phyloP scores from a whole-genome alignment of 345 rosid genomes.

The Dipteronia dyeriana region DNA sequence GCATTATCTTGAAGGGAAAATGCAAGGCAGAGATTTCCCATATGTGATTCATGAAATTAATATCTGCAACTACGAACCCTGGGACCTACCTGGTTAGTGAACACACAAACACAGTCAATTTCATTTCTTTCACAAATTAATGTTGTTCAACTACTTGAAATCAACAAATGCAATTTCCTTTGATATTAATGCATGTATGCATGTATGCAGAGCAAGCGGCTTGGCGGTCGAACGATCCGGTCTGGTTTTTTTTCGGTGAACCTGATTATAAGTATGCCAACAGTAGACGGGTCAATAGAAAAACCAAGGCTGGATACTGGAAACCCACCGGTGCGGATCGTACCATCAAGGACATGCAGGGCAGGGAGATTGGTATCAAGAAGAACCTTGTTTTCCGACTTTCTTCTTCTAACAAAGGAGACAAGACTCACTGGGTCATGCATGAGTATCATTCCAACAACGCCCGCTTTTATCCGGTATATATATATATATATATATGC shows the following conservation, averaged over 20 bases:
- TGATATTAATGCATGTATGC: not conserved
- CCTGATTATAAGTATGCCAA: constrained; percentile 18
- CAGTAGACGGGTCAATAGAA: constrained; percentile 29
- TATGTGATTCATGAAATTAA: constrained; percentile 14
- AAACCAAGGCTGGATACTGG: constrained; percentile 42
- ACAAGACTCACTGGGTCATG: constrained; percentile 14
- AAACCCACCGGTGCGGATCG: constrained; percentile 43
- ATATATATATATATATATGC: too few relatives aligned
- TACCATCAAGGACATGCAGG: constrained; percentile 16
- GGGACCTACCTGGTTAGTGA: constrained; percentile 37
- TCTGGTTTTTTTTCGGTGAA: constrained; percentile 42
- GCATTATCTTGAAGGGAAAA: constrained; percentile 17
- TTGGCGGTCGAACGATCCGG: constrained; percentile 14
- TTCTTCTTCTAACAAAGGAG: not conserved
- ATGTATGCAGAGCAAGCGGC: not conserved
- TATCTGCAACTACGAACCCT: constrained; percentile 28
- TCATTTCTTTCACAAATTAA: not conserved
- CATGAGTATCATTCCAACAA: constrained; percentile 18
- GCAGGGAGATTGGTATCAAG: constrained; percentile 40
- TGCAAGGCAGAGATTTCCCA: constrained; percentile 13
- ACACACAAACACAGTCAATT: not conserved
- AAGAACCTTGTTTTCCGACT: constrained; percentile 42
- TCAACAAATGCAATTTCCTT: not conserved
- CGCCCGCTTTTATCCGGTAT: constrained; percentile 3
- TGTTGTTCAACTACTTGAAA: not conserved